Evolutionary conservation across 2,329 filamentous ascomycete species (phyloP), one percentile per base, ranked within the genome.

Genomic region (Nothophaeocryptopus gaeumannii): DNA sequence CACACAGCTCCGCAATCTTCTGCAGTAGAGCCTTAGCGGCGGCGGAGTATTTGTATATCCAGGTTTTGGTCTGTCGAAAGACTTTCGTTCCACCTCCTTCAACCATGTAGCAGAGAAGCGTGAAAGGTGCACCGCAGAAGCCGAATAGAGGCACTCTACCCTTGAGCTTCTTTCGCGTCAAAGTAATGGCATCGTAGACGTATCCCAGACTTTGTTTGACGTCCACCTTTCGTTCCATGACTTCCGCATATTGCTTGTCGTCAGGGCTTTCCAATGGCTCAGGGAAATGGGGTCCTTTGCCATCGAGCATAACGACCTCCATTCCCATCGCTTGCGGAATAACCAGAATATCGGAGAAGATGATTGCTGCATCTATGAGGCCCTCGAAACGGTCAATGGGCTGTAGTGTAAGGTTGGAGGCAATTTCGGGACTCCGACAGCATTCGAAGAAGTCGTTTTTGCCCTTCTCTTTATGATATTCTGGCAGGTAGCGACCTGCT

Each of bases 271-370:
- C 78, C 53, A 99, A 78, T 11, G 93, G 93, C 39, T 86, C 76
- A 0, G 93, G 93, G 70, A 99, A 99, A 69, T 95, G 88, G 9
- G 93, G 93, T 0, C 93, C 93, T 71, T 96, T 95, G 74, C 93
- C 95, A 70, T 96, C 91, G 9, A 97, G 79, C 93, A 99, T 99
- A 70, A 97, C 88, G 26, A 99, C 93, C n/a, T 80, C 79, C 93
- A 99, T 99, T 1, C 93, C 93, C 83, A 99, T 88, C 30, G 93
- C 93, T 74, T 99, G 93, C 0, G 93, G 93, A 56, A 99, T 91
- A 39, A 99, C 93, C 33, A 99, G 82, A 59, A 99, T 99, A 69
- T 99, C 93, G 49, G 89, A 96, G 78, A 99, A 99, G 71, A 99
- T 99, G 65, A 99, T 99, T 53, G 93, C 91, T 26, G 90, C 92